phyloP scores from a whole-genome alignment of 257 asterid species.

The Euphrasia confusa region DNA sequence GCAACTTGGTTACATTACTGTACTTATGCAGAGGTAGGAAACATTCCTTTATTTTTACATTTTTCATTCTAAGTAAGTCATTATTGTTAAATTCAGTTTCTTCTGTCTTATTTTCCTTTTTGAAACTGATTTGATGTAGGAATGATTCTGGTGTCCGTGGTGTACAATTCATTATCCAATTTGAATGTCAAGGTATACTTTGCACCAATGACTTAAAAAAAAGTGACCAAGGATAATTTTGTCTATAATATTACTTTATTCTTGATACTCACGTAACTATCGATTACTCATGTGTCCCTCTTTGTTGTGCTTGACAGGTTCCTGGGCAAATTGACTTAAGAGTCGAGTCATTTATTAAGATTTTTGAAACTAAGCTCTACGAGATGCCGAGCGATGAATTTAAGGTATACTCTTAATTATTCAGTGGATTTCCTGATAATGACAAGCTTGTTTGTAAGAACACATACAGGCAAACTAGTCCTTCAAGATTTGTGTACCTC shows the following conservation, averaged over 20 bases:
- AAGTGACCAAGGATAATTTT: background rate
- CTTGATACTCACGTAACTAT: background rate
- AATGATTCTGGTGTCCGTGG: slow-evolving; percentile 89
- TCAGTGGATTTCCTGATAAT: slow-evolving; percentile 2
- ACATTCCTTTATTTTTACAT: background rate
- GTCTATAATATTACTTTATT: background rate
- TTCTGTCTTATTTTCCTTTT: background rate
- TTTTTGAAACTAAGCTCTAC: slow-evolving; percentile 77
- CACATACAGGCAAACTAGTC: background rate
- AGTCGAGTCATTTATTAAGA: slow-evolving; percentile 77
- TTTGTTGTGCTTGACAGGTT: slow-evolving; percentile 52
- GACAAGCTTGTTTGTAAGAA: background rate
- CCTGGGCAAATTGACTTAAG: slow-evolving; percentile 84
- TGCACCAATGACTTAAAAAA: background rate
- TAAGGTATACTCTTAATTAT: slow-evolving; percentile 44
- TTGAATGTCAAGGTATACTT: slow-evolving; percentile 72
- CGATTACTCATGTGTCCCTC: slow-evolving; percentile 5
- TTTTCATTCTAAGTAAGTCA: background rate
- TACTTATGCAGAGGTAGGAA: slow-evolving; percentile 76
- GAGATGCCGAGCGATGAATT: slow-evolving; percentile 83
- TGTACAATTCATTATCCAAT: slow-evolving; percentile 87
- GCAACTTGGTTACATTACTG: slow-evolving; percentile 96
- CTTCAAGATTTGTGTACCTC: no score
- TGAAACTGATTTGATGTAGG: slow-evolving; percentile 38
- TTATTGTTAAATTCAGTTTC: slow-evolving; percentile 2